Evolutionary conservation across 1,139 yeast genomes (phyloP).

Genomic region (Candida albicans): DNA sequence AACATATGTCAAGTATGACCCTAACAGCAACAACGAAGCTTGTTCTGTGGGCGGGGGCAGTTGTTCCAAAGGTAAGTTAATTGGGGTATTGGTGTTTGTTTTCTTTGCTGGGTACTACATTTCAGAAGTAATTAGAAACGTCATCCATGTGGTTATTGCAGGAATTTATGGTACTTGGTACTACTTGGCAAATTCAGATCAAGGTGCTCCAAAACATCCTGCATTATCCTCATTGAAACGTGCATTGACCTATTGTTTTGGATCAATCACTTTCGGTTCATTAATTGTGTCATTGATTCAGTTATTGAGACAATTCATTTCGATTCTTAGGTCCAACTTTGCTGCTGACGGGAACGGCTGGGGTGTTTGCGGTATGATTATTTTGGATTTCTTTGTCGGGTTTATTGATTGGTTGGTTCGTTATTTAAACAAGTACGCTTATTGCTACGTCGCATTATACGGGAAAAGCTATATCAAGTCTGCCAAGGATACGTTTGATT

Average conservation of each 20-base stretch:
- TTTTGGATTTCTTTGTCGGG: constrained; percentile 61
- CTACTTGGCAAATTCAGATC: constrained; percentile 71
- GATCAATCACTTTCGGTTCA: constrained; percentile 88
- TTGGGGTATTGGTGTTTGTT: constrained; percentile 67
- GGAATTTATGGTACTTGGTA: constrained; percentile 94
- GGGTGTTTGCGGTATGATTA: constrained; percentile 54
- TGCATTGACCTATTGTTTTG: constrained; percentile 83
- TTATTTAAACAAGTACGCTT: constrained; percentile 90
- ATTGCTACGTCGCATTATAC: constrained; percentile 82
- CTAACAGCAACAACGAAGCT: constrained; percentile 35
- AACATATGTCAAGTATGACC: constrained; percentile 70
- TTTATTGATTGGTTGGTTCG: constrained; percentile 76
- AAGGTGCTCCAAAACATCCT: constrained; percentile 79
- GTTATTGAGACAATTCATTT: constrained; percentile 52
- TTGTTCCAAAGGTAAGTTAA: constrained; percentile 65
- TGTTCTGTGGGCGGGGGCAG: constrained; percentile 56
- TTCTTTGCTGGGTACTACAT: constrained; percentile 87
- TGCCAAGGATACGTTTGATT: constrained; percentile 80
- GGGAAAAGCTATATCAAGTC: constrained; percentile 76
- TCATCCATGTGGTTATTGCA: constrained; percentile 81
- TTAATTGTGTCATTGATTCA: constrained; percentile 77
- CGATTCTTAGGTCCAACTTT: constrained; percentile 52
- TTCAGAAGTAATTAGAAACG: constrained; percentile 78
- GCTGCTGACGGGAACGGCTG: constrained; percentile 55
- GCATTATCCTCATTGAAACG: constrained; percentile 81